phyloP scores from a whole-genome alignment of 2,329 filamentous ascomycete genomes.

The Bipolaris zeicola region DNA sequence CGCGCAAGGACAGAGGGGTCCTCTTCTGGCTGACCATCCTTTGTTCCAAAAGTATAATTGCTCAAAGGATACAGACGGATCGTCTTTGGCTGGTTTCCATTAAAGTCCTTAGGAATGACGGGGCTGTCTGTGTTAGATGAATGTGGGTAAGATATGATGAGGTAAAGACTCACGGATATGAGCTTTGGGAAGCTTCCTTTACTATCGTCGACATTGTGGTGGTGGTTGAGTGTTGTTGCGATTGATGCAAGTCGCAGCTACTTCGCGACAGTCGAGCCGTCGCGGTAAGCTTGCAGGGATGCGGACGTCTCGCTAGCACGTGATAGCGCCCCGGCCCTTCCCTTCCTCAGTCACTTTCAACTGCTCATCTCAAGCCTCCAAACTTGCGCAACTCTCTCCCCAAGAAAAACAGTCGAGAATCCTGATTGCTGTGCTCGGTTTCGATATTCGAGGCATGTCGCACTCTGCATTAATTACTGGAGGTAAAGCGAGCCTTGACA shows the following conservation, averaged over 20 bases:
- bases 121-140: slow-evolving; percentile 58
- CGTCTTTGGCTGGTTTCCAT: slow-evolving; percentile 84
- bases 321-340: slow-evolving; percentile 7
- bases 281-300: slow-evolving; percentile 17
- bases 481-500: slow-evolving; percentile 47
- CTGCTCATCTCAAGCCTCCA: background rate
- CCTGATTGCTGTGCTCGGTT: background rate
- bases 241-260: slow-evolving; percentile 9
- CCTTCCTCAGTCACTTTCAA: background rate
- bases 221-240: slow-evolving; percentile 5
- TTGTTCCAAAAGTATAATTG: slow-evolving; percentile 98
- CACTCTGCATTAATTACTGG: slow-evolving; percentile 77
- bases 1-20: slow-evolving; percentile 94
- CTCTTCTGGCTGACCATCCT: slow-evolving; percentile 97
- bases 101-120: slow-evolving; percentile 80
- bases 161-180: slow-evolving; percentile 61
- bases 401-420: background rate
- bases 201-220: slow-evolving; percentile 80
- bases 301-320: slow-evolving; percentile 13
- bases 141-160: too few relatives aligned
- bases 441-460: slow-evolving; percentile 33
- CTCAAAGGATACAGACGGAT: slow-evolving; percentile 93
- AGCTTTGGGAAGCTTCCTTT: slow-evolving; percentile 75
- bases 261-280: slow-evolving; percentile 20
- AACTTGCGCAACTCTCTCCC: background rate